These are phyloP conservation scores for Chloranthus sessilifolius DNA, from an alignment of 164 flowering plant species.

Conservation along the genomic window DNA sequence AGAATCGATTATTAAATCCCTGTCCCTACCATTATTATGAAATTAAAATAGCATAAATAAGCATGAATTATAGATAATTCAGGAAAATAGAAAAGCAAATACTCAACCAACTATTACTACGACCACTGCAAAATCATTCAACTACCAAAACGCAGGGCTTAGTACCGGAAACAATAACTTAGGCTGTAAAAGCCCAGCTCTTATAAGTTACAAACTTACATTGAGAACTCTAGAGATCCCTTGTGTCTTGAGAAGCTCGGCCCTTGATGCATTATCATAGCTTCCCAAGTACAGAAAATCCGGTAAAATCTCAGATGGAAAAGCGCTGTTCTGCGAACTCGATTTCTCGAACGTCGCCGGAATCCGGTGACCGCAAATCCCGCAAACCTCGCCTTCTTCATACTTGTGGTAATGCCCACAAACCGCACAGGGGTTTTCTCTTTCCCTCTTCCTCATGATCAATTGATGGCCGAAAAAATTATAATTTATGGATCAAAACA, in stretches of 20 bases:
- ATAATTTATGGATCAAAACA: neutral
- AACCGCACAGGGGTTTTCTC: slow-evolving; percentile 92
- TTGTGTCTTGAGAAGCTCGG: slow-evolving; percentile 84
- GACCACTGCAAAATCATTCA: too few relatives aligned
- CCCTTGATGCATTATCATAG: slow-evolving; percentile 90
- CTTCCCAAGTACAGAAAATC: slow-evolving; percentile 89
- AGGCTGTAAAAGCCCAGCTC: too few relatives aligned
- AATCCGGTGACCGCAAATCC: slow-evolving; percentile 83
- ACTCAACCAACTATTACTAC: too few relatives aligned
- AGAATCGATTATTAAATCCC: too few relatives aligned
- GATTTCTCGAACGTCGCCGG: slow-evolving; percentile 36
- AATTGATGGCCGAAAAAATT: neutral
- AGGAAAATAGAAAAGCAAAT: too few relatives aligned
- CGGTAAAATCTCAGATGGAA: slow-evolving; percentile 82
- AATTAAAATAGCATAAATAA: too few relatives aligned
- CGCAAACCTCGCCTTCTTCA: slow-evolving; percentile 91
- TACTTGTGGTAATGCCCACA: slow-evolving; percentile 99
- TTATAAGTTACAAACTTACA: slow-evolving; percentile 51
- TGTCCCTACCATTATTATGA: too few relatives aligned
- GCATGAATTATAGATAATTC: too few relatives aligned
- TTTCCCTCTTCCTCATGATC: slow-evolving; percentile 87
- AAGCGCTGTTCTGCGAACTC: slow-evolving; percentile 54
- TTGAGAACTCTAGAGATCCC: slow-evolving; percentile 87
- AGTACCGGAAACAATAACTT: too few relatives aligned
- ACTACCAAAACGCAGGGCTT: too few relatives aligned